These are phyloP conservation scores for Pseudotsuga menziesii DNA, from an alignment of 75 land plant species.

Conservation along the genomic window DNA sequence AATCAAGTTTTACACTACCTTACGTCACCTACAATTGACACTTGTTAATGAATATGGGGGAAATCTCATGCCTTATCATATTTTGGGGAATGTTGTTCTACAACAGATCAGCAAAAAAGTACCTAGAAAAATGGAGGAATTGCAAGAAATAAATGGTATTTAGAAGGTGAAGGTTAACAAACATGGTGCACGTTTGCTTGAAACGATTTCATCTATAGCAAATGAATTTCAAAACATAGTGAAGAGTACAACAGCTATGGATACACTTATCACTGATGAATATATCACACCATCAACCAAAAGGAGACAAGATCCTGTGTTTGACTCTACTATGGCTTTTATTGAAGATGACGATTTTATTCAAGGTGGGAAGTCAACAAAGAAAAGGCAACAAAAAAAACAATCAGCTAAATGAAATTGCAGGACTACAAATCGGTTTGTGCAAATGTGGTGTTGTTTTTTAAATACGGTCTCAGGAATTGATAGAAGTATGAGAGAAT, in stretches of 20 bases:
- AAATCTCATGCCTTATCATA: slow-evolving; percentile 78
- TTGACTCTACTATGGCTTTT: background rate
- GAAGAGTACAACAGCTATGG: slow-evolving; percentile 20
- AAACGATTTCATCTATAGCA: slow-evolving; percentile 52
- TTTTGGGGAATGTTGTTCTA: slow-evolving; percentile 78
- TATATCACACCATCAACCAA: slow-evolving; percentile 15
- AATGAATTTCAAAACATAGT: slow-evolving; percentile 34
- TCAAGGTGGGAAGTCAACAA: slow-evolving; percentile 16
- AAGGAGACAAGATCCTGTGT: slow-evolving; percentile 28
- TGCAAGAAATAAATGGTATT: slow-evolving; percentile 89
- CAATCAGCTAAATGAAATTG: background rate
- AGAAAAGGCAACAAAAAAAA: slow-evolving; percentile 22
- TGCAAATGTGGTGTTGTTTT: no score
- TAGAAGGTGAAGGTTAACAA: slow-evolving; percentile 74
- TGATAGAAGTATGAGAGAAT: no score
- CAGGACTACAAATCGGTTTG: no score
- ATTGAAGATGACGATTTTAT: slow-evolving; percentile 26
- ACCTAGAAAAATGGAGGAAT: slow-evolving; percentile 80
- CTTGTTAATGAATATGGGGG: slow-evolving; percentile 77
- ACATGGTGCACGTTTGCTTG: slow-evolving; percentile 84
- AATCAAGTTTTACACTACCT: slow-evolving; percentile 50
- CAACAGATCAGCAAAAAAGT: slow-evolving; percentile 70
- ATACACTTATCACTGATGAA: slow-evolving; percentile 28
- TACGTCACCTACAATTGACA: slow-evolving; percentile 56
- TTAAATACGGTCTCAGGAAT: no score